Evolutionary conservation across 495 filamentous ascomycete genomes (phyloP).

Genomic region (Talaromyces borbonicus): DNA sequence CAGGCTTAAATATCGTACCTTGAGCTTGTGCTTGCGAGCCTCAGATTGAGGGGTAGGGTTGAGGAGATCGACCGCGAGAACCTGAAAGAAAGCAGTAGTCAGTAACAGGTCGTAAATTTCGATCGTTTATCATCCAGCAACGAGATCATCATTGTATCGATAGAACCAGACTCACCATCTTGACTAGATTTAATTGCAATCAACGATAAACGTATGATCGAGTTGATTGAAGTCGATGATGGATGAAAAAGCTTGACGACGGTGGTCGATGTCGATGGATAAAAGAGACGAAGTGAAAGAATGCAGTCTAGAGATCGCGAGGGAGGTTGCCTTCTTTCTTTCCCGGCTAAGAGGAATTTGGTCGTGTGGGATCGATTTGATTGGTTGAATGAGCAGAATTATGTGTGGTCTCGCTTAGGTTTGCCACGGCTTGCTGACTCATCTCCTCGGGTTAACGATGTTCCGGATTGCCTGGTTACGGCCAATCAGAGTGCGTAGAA

Average conservation of each 20-base stretch:
- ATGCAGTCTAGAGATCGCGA: no score
- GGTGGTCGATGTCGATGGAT: conserved; percentile 31
- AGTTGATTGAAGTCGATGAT: conserved; percentile 39
- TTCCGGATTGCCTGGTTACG: neutral
- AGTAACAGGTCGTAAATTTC: conserved; percentile 12
- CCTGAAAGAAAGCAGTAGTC: conserved; percentile 42
- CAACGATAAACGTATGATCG: conserved; percentile 21
- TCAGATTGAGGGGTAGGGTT: conserved; percentile 93
- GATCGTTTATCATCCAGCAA: neutral
- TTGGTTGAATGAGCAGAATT: conserved; percentile 14
- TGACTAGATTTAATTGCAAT: conserved; percentile 38
- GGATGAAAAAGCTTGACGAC: conserved; percentile 35
- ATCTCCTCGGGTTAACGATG: neutral
- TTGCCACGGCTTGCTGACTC: conserved; percentile 3
- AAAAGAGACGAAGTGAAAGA: neutral
- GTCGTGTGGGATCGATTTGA: no score
- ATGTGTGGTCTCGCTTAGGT: conserved; percentile 34
- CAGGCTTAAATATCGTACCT: conserved; percentile 58
- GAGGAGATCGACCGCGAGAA: conserved; percentile 99
- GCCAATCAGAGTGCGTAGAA: conserved; percentile 24
- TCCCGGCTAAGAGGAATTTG: no score
- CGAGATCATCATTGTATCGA: neutral
- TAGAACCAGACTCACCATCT: conserved; percentile 32
- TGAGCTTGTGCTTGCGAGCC: conserved; percentile 99
- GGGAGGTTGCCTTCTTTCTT: no score